Conservation (phyloP, 352 stramenopile genomes). For the Phytopythium mirpurense region DNA sequence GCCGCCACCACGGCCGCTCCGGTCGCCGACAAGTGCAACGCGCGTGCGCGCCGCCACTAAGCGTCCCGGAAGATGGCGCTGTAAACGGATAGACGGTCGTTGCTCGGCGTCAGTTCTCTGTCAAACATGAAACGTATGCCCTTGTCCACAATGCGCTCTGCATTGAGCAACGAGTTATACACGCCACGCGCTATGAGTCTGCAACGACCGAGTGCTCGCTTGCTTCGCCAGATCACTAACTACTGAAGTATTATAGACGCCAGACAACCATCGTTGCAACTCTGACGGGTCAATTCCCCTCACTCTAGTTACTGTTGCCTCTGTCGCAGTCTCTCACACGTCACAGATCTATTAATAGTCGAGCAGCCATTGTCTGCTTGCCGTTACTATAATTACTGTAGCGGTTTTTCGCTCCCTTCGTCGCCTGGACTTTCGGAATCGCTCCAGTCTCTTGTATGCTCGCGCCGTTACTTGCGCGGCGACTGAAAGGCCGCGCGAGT, state of each 20-base stretch:
- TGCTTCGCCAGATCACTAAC: too few relatives aligned
- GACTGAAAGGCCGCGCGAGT: not conserved
- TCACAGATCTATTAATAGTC: too few relatives aligned
- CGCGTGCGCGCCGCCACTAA: constrained; percentile 17
- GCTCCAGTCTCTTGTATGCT: not conserved
- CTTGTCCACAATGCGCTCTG: not conserved
- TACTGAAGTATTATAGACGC: too few relatives aligned
- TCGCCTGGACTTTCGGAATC: not conserved
- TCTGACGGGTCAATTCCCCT: too few relatives aligned
- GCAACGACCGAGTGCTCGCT: too few relatives aligned
- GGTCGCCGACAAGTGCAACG: constrained; percentile 10
- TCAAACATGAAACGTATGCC: not conserved
- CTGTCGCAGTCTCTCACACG: too few relatives aligned
- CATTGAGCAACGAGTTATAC: too few relatives aligned
- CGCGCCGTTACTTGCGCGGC: not conserved
- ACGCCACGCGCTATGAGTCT: too few relatives aligned
- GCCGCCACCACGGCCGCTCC: not conserved
- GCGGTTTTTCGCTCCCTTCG: not conserved
- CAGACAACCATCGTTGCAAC: too few relatives aligned
- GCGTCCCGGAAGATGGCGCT: not conserved
- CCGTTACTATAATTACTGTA: too few relatives aligned
- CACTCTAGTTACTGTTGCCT: too few relatives aligned
- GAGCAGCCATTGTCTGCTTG: too few relatives aligned
- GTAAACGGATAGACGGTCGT: constrained; percentile 2
- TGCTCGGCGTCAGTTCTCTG: not conserved